Conservation (phyloP, 306 rosid species). For the Dicorynia guianensis region DNA sequence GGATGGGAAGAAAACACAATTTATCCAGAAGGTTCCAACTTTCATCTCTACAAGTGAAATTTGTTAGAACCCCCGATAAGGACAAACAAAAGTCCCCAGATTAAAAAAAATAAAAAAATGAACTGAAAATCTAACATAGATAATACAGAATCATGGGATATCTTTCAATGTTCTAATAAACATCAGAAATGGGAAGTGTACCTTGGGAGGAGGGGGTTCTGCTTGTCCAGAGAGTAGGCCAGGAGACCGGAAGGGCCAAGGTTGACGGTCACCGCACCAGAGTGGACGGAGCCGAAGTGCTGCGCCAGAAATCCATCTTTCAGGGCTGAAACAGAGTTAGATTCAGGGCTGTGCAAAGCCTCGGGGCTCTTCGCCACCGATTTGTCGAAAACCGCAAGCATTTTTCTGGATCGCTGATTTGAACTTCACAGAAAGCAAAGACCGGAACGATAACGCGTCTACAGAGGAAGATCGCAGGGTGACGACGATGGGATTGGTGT, state of each 20-base stretch:
- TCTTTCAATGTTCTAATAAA: too few relatives aligned
- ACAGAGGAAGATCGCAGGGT: too few relatives aligned
- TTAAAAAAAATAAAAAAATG: neutral
- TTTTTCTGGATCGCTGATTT: conserved; percentile 42
- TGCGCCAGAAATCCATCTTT: conserved; percentile 59
- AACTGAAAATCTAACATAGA: neutral
- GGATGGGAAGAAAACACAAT: neutral
- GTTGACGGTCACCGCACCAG: conserved; percentile 60
- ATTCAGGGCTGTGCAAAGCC: conserved; percentile 55
- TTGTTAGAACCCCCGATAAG: neutral
- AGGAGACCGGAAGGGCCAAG: conserved; percentile 58
- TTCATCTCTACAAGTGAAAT: neutral
- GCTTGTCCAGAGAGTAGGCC: conserved; percentile 51
- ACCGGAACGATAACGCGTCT: too few relatives aligned
- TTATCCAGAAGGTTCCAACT: neutral
- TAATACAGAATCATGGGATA: neutral
- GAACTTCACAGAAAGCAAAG: too few relatives aligned
- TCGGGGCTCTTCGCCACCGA: conserved; percentile 68
- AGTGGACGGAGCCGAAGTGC: conserved; percentile 57
- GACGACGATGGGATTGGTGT: too few relatives aligned
- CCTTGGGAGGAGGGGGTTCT: conserved; percentile 67
- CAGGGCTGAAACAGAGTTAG: conserved; percentile 54
- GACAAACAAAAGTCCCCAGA: conserved; percentile 5
- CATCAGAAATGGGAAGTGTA: conserved; percentile 10
- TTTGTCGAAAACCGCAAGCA: conserved; percentile 70